Percentiles rank a stretch among this genome's conserved stretches.
phyloP scores from a whole-genome alignment of 805 yeast genomes.

The Metschnikowia dekortorum region DNA sequence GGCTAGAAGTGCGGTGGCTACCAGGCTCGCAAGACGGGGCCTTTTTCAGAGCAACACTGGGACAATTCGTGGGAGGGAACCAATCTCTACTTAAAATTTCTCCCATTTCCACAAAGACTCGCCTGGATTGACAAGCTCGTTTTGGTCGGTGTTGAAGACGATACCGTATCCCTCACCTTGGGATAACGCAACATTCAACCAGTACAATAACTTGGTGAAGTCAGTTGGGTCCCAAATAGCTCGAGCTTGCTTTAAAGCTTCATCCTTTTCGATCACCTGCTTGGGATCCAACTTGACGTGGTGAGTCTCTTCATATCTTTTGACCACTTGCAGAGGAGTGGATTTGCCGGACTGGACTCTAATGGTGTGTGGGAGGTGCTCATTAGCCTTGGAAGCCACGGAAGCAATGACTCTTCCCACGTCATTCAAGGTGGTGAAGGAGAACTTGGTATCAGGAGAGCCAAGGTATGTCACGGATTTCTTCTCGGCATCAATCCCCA shows the following conservation, averaged over 20 bases:
- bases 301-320: slow-evolving; percentile 38
- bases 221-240: slow-evolving; percentile 23
- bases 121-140: too few species aligned
- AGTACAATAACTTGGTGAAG: slow-evolving; percentile 30
- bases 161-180: slow-evolving; percentile 17
- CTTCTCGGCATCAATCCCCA: slow-evolving; percentile 30
- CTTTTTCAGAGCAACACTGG: too few species aligned
- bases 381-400: slow-evolving; percentile 30
- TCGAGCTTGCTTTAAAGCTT: slow-evolving; percentile 27
- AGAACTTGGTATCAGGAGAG: slow-evolving; percentile 26
- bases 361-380: slow-evolving; percentile 40
- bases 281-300: slow-evolving; percentile 19
- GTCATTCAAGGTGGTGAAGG: slow-evolving; percentile 26
- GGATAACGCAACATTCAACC: slow-evolving; percentile 27
- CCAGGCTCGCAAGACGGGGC: too few species aligned
- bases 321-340: slow-evolving; percentile 11
- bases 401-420: slow-evolving; percentile 42
- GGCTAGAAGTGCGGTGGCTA: too few species aligned
- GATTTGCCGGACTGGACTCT: slow-evolving; percentile 40
- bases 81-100: slow-evolving; percentile 14
- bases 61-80: too few species aligned
- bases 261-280: slow-evolving; percentile 17
- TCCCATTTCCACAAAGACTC: slow-evolving; percentile 38
- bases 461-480: slow-evolving; percentile 41
- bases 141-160: too few species aligned